phyloP scores from a whole-genome alignment of 352 stramenopile species.

The Achlya hypogyna region DNA sequence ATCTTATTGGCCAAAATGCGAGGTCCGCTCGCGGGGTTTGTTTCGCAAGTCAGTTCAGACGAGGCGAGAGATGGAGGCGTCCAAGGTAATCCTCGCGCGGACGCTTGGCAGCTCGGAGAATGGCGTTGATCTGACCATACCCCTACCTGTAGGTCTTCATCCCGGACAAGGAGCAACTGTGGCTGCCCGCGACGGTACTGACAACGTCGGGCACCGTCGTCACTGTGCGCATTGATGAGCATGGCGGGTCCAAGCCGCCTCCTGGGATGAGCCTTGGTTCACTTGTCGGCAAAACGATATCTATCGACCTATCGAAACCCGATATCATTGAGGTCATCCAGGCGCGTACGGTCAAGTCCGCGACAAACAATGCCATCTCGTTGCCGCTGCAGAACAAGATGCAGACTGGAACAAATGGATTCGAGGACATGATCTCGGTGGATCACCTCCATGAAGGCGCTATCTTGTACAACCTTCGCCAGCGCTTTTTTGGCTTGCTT shows the following conservation, averaged over 20 bases:
- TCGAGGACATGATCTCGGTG: constrained; percentile 84
- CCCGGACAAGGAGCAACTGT: constrained; percentile 66
- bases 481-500: constrained; percentile 63
- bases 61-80: constrained; percentile 14
- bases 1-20: not conserved
- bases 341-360: constrained; percentile 53
- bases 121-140: not conserved
- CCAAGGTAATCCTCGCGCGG: not conserved
- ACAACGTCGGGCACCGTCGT: constrained; percentile 35
- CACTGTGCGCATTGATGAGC: constrained; percentile 46
- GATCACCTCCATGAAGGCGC: constrained; percentile 79
- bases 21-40: not conserved
- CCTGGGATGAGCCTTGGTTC: constrained; percentile 41
- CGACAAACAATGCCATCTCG: constrained; percentile 22
- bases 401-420: constrained; percentile 41
- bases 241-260: constrained; percentile 36
- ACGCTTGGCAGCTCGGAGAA: not conserved
- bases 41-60: constrained; percentile 18
- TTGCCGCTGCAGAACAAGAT: constrained; percentile 65
- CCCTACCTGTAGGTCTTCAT: constrained; percentile 65
- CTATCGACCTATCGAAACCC: constrained; percentile 45
- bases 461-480: constrained; percentile 78
- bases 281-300: constrained; percentile 43
- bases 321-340: constrained; percentile 46
- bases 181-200: constrained; percentile 65